Conservation (phyloP, 371 early-diverging fungal species). For the Mucor lusitanicus region DNA sequence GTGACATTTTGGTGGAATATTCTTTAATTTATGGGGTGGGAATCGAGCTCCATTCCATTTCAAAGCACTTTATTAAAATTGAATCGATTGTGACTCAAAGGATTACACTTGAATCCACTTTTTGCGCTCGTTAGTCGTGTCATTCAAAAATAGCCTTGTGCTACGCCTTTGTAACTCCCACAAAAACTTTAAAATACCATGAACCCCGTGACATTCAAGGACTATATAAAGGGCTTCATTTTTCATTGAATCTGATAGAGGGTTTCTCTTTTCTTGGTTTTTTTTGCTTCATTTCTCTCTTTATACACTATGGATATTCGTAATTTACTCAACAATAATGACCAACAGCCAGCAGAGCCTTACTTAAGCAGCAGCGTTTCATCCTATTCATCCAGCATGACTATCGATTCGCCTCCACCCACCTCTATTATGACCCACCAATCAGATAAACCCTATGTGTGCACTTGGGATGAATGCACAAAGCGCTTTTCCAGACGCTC, state of each 20-base stretch:
- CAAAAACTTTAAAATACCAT: slow-evolving; percentile 2
- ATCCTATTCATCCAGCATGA: slow-evolving; percentile 18
- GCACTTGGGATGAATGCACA: slow-evolving; percentile 67
- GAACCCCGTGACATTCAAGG: slow-evolving; percentile 7
- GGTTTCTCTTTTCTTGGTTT: slow-evolving; percentile 8
- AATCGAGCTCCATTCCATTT: not conserved
- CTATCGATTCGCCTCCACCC: slow-evolving; percentile 10
- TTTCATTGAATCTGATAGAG: not conserved
- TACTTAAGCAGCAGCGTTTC: slow-evolving; percentile 14
- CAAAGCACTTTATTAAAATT: slow-evolving; percentile 1
- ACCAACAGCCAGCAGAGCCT: slow-evolving; percentile 16
- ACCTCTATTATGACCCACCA: slow-evolving; percentile 7
- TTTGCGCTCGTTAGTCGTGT: slow-evolving; percentile 1
- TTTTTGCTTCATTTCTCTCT: slow-evolving; percentile 9
- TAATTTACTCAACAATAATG: slow-evolving; percentile 42
- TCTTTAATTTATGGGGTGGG: slow-evolving; percentile 6
- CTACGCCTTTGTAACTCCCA: slow-evolving; percentile 9
- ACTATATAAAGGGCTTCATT: slow-evolving; percentile 6
- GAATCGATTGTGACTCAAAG: slow-evolving; percentile 11
- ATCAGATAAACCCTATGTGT: slow-evolving; percentile 61
- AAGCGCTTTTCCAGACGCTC: slow-evolving; percentile 79
- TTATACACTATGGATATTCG: slow-evolving; percentile 44
- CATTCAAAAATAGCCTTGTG: slow-evolving; percentile 10
- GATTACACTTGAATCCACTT: not conserved
- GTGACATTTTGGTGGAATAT: not conserved